phyloP scores from a whole-genome alignment of 371 early-diverging fungal species.

The Rhizopus stolonifer region DNA sequence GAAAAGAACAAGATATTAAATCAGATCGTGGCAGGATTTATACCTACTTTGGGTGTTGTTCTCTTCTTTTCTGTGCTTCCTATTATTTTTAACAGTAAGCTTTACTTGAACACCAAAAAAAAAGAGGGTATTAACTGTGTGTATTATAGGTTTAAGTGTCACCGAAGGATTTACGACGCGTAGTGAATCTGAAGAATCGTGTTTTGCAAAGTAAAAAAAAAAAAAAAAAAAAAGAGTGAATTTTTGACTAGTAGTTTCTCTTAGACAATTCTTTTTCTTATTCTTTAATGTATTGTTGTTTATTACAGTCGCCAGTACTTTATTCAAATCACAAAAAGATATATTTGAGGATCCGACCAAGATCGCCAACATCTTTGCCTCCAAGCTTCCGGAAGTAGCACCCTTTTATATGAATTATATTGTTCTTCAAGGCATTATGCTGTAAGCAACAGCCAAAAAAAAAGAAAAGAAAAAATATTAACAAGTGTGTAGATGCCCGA shows the following conservation, averaged over 20 bases:
- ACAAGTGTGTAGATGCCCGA: conserved; percentile 43
- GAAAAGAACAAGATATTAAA: conserved; percentile 51
- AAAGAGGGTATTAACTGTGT: not conserved
- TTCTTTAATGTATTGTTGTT: conserved; percentile 88
- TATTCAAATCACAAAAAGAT: conserved; percentile 72
- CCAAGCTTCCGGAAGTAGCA: conserved; percentile 62
- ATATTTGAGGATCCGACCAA: conserved; percentile 67
- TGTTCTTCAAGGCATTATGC: conserved; percentile 59
- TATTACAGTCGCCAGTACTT: conserved; percentile 76
- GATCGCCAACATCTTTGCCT: conserved; percentile 71
- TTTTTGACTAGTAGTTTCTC: conserved; percentile 1
- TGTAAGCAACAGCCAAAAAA: conserved; percentile 26
- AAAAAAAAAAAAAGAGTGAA: not conserved
- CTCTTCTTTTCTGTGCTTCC: conserved; percentile 66
- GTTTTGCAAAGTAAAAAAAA: conserved; percentile 63
- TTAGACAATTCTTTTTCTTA: conserved; percentile 85
- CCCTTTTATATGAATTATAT: conserved; percentile 71
- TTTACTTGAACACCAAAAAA: no score
- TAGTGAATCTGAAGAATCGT: conserved; percentile 68
- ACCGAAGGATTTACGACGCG: conserved; percentile 68
- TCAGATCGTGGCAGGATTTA: conserved; percentile 55
- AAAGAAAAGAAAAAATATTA: no score
- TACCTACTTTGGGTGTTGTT: conserved; percentile 61
- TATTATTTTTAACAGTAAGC: conserved; percentile 56
- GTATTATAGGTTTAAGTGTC: conserved; percentile 30